Conservation (phyloP, 176 grass and related monocot species). For the Carex parvula region DNA sequence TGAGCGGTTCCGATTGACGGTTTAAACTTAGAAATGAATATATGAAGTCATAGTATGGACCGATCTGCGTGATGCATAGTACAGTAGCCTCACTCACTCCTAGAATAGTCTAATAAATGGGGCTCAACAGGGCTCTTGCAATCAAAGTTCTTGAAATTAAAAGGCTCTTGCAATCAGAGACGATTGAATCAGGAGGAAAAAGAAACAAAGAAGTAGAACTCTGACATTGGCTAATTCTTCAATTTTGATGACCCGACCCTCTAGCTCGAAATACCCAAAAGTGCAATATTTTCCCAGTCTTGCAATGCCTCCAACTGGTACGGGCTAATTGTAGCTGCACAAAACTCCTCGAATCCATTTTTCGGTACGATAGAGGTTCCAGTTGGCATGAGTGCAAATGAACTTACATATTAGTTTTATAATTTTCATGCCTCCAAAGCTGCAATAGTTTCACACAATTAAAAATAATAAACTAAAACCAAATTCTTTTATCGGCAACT, state of each 20-base stretch:
- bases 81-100: too few species aligned
- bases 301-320: slow-evolving; percentile 90
- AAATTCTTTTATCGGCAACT: not conserved
- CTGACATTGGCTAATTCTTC: slow-evolving; percentile 81
- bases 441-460: not conserved
- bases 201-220: not conserved
- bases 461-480: not conserved
- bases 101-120: not conserved
- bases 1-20: too few species aligned
- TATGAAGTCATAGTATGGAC: too few species aligned
- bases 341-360: slow-evolving; percentile 92
- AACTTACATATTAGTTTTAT: not conserved
- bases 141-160: not conserved
- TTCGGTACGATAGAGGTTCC: slow-evolving; percentile 91
- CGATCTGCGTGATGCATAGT: too few species aligned
- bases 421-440: not conserved
- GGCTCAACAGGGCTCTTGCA: not conserved
- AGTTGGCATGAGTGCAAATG: slow-evolving; percentile 48
- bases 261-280: slow-evolving; percentile 83
- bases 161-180: not conserved
- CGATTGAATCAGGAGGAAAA: not conserved
- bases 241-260: slow-evolving; percentile 74
- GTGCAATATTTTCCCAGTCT: slow-evolving; percentile 87
- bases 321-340: slow-evolving; percentile 76
- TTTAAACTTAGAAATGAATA: too few species aligned